Conservation (phyloP, 2,329 filamentous ascomycete species). For the Bipolaris zeicola region DNA sequence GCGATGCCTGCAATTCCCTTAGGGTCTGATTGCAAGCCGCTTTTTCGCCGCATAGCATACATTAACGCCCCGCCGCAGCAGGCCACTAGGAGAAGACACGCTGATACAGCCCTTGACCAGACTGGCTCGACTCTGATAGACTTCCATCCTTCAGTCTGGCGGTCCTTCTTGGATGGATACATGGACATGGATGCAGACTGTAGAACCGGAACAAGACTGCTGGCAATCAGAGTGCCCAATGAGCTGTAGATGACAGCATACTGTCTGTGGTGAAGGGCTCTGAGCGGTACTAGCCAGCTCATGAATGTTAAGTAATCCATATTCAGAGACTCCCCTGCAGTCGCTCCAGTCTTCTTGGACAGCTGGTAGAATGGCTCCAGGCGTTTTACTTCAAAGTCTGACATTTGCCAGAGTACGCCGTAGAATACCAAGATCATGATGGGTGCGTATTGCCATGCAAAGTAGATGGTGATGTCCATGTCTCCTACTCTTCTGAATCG, state of each 20-base stretch:
- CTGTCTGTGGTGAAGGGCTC: constrained; percentile 66
- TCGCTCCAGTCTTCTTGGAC: constrained; percentile 45
- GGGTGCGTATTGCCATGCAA: constrained; percentile 50
- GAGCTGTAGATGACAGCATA: constrained; percentile 72
- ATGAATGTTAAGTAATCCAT: constrained; percentile 75
- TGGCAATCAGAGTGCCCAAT: constrained; percentile 66
- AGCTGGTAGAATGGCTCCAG: constrained; percentile 57
- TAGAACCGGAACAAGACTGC: constrained; percentile 71
- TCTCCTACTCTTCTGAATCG: constrained; percentile 37
- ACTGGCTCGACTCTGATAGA: constrained; percentile 60
- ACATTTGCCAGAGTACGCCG: constrained; percentile 57
- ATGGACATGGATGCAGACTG: constrained; percentile 67
- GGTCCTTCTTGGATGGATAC: constrained; percentile 57
- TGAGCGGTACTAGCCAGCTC: constrained; percentile 68
- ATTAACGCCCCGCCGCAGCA: constrained; percentile 63
- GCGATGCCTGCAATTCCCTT: constrained; percentile 75
- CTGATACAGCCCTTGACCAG: constrained; percentile 68
- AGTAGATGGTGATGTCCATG: constrained; percentile 37
- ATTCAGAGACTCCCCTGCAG: constrained; percentile 63
- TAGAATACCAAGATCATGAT: constrained; percentile 56
- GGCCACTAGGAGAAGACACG: constrained; percentile 63
- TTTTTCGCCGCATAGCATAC: constrained; percentile 66
- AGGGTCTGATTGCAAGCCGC: constrained; percentile 70
- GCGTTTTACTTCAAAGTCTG: constrained; percentile 58
- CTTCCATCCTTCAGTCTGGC: constrained; percentile 57